A percentile compares a stretch with the other conserved stretches of the same genome.
phyloP scores from a whole-genome alignment of 805 yeast genomes.

The Nakazawaea ishiwadae region DNA sequence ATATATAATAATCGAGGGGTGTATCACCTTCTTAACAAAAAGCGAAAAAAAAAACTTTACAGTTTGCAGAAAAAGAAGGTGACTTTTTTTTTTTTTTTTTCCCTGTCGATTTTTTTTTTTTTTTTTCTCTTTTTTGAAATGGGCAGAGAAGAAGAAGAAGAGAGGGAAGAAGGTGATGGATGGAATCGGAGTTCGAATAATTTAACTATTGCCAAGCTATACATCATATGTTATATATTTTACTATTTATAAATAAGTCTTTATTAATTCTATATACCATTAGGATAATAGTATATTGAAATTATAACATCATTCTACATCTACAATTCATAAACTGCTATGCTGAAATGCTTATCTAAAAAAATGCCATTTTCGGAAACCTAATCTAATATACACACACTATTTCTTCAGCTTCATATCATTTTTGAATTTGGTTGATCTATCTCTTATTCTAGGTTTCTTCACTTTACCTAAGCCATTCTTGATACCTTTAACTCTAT shows the following conservation, averaged over 20 bases:
- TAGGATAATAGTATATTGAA: too few species aligned
- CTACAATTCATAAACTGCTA: too few species aligned
- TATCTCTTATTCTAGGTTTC: constrained; percentile 55
- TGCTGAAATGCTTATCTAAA: neutral
- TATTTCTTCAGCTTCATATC: constrained; percentile 18
- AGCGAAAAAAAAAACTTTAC: neutral
- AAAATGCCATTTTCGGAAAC: neutral
- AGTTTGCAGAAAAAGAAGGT: constrained; percentile 1
- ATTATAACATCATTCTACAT: too few species aligned
- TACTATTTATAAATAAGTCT: too few species aligned
- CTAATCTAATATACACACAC: neutral
- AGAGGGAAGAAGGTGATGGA: neutral
- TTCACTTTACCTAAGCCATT: constrained; percentile 46
- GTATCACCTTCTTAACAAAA: too few species aligned
- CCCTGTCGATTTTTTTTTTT: neutral
- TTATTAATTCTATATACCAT: too few species aligned
- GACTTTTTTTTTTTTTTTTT: neutral
- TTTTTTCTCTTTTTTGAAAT: neutral
- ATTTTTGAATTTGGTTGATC: constrained; percentile 47
- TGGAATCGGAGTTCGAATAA: too few species aligned
- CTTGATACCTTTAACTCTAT: constrained; percentile 53
- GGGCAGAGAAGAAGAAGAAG: neutral
- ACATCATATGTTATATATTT: too few species aligned
- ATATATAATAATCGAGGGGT: too few species aligned
- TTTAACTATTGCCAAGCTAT: too few species aligned